Percentiles rank a stretch among this genome's conserved stretches.
phyloP scores from a whole-genome alignment of 805 yeast species.

The Kuraishia hungarica region DNA sequence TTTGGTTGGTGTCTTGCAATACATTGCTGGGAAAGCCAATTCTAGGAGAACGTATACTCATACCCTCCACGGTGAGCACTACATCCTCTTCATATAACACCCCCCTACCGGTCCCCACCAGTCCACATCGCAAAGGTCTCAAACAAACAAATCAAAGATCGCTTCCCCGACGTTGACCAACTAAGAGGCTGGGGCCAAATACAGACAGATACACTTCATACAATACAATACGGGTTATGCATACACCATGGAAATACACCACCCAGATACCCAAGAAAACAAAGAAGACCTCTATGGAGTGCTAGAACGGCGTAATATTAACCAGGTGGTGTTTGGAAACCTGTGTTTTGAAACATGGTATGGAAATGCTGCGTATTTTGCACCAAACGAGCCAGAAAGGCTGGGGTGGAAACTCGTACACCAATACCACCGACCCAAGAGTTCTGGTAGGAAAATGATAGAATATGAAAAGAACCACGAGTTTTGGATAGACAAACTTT shows the following conservation, averaged over 20 bases:
- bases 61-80: too few relatives aligned
- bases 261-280: not conserved
- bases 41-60: too few relatives aligned
- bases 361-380: conserved; percentile 74
- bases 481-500: conserved; percentile 53
- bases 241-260: not conserved
- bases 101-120: too few relatives aligned
- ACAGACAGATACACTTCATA: too few relatives aligned
- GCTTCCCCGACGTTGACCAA: too few relatives aligned
- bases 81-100: too few relatives aligned
- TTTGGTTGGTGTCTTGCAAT: too few relatives aligned
- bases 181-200: too few relatives aligned
- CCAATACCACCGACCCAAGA: conserved; percentile 10
- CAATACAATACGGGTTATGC: too few relatives aligned
- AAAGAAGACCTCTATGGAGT: conserved; percentile 51
- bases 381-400: conserved; percentile 30
- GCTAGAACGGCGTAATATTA: conserved; percentile 53
- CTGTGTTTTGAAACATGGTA: conserved; percentile 77
- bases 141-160: too few relatives aligned
- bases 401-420: conserved; percentile 33
- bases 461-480: conserved; percentile 11
- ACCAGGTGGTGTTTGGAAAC: conserved; percentile 58
- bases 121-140: too few relatives aligned
- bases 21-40: too few relatives aligned
- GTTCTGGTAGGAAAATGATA: conserved; percentile 7